Percentiles rank a stretch among this genome's conserved stretches.
These are phyloP conservation scores for Xerocomus nothofagi DNA, from an alignment of 1,284 basidiomycete species.

Conservation along the genomic window DNA sequence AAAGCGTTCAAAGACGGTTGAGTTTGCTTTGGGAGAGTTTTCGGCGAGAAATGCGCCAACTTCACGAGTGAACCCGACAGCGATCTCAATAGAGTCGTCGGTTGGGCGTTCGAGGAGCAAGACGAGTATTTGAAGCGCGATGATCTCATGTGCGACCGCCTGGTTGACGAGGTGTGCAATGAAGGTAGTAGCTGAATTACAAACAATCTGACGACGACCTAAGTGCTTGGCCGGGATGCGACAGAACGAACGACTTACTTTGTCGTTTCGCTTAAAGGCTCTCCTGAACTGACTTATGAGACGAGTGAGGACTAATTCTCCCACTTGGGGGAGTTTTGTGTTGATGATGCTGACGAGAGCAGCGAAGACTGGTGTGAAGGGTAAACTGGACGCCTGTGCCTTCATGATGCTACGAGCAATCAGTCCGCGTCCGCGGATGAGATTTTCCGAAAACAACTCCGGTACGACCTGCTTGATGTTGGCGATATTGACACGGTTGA, in stretches of 20 bases:
- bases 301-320: conserved; percentile 86
- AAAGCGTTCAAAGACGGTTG: conserved; percentile 93
- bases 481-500: conserved; percentile 95
- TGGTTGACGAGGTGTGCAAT: conserved; percentile 98
- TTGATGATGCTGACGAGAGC: conserved; percentile 94
- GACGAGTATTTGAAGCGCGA: conserved; percentile 93
- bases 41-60: conserved; percentile 94
- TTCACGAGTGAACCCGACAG: conserved; percentile 96
- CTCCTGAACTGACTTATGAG: conserved; percentile 94
- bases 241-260: conserved; percentile 52
- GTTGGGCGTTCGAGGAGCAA: conserved; percentile 94
- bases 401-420: conserved; percentile 97
- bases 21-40: conserved; percentile 92
- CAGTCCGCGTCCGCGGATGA: conserved; percentile 86
- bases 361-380: conserved; percentile 97
- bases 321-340: conserved; percentile 95
- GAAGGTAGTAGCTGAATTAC: conserved; percentile 93
- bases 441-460: conserved; percentile 90
- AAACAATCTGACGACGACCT: conserved; percentile 64
- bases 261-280: conserved; percentile 97
- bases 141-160: conserved; percentile 89
- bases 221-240: background rate
- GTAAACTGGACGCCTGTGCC: conserved; percentile 93
- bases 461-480: conserved; percentile 98
- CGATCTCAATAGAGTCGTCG: conserved; percentile 97